Conservation (phyloP, 2,329 filamentous ascomycete genomes). For the Penicillium sp. region DNA sequence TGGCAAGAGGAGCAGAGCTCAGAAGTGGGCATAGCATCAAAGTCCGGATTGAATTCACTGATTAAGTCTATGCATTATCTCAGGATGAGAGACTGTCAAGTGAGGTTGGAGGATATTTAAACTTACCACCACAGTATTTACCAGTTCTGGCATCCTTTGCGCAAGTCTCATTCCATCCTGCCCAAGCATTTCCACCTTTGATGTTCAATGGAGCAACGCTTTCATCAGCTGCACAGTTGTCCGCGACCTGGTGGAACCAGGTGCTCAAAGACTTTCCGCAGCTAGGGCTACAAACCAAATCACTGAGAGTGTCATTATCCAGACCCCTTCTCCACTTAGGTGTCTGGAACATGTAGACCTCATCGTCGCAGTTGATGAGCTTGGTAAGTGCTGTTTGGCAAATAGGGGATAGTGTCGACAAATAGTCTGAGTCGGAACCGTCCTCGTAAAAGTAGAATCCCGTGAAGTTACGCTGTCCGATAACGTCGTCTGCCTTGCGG, state of each 20-base stretch:
- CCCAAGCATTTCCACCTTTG: background rate
- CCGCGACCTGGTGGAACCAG: background rate
- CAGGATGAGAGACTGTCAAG: no score
- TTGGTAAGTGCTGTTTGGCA: no score
- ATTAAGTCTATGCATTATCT: constrained; percentile 8
- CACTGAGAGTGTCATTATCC: no score
- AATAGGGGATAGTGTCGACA: no score
- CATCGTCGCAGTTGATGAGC: no score
- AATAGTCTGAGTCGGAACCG: background rate
- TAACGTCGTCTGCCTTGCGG: background rate
- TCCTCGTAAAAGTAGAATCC: background rate
- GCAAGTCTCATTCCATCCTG: background rate
- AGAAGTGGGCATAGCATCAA: no score
- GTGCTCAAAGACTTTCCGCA: background rate
- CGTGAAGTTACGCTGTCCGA: background rate
- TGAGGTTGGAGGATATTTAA: no score
- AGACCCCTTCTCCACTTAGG: no score
- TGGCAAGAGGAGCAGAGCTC: no score
- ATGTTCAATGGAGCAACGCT: background rate
- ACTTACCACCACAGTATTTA: background rate
- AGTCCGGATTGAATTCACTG: constrained; percentile 11
- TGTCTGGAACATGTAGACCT: no score
- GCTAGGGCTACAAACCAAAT: no score
- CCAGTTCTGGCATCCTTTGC: background rate
- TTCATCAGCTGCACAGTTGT: background rate